Base-by-base conservation (phyloP, 2,329 filamentous ascomycete species). In the Drechslera avenae region DNA sequence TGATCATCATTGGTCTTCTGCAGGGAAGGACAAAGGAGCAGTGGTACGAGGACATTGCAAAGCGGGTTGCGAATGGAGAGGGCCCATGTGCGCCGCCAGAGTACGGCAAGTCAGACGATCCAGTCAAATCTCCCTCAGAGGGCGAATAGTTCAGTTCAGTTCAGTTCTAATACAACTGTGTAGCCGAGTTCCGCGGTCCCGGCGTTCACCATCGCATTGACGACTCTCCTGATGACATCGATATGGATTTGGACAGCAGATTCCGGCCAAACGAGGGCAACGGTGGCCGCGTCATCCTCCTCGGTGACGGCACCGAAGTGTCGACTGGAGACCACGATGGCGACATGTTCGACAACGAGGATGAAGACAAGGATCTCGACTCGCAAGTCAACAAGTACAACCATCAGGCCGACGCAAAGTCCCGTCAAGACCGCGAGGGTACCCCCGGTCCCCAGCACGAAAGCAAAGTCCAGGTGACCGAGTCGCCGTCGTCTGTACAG, bases 21-120 rank as follows among this genome's bases (percentile, higher is more conserved):
- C 86, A 90, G 69, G 94, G 93, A 74, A 91, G 90, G 82, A 89
- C 86, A 66, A 95, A 96, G 83, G 92, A 97, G 71, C 89, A 97
- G 79, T 99, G 94, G 94, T 99, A 99, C 76, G 90, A 97, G 70
- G 88, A 92, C 79, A 89, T 99, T 75, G 91, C 88, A 68, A 91
- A 89, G 79, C 86, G 94, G 73, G 94, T 99, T 76, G 90, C 92
- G 66, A 92, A 93, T 74, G 94, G 93, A 77, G 94, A 99, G 78
- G 94, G 94, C 69, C 94, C 94, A 74, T 97, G 93, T 81, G 94
- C 94, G 75, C 94, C 94, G 78, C 94, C 93, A 71, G 94, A 99
- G 86, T 99, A 97, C 82, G 94, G 94, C 92, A 93, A 87, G 91
- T 85, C 79, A 79, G 75, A 71, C 72, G 65, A 71, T 59, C 64